Evolutionary conservation across 73 alveolate genomes (phyloP).

Genomic region (Symbiodinium natans): DNA sequence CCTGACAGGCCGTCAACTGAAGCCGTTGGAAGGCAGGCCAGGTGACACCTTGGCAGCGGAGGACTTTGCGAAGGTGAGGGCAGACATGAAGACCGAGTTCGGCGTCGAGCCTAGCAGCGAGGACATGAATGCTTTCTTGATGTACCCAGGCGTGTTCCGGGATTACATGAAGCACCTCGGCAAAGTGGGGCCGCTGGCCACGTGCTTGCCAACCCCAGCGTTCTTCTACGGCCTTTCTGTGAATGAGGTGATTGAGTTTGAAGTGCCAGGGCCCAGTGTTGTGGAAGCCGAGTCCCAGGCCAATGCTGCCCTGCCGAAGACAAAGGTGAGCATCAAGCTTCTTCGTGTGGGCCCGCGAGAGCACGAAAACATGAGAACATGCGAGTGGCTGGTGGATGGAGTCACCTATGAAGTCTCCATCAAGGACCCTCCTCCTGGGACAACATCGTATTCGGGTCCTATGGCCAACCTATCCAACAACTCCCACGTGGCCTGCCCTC

Average conservation of each 20-base stretch:
- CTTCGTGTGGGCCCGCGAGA: neutral
- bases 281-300: neutral
- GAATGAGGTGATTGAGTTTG: neutral
- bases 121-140: neutral
- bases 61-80: slow-evolving; percentile 1
- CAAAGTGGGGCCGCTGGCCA: neutral
- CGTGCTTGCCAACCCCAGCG: neutral
- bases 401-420: neutral
- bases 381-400: neutral
- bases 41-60: slow-evolving; percentile 1
- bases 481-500: neutral
- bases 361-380: neutral
- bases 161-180: neutral
- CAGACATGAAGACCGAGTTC: neutral
- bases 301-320: neutral
- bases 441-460: neutral
- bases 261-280: neutral
- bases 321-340: neutral
- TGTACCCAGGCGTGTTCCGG: slow-evolving; percentile 10
- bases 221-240: neutral
- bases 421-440: neutral
- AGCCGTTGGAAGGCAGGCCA: slow-evolving; percentile 21
- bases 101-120: neutral
- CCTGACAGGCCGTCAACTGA: neutral
- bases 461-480: neutral